Evolutionary conservation across 441 rosid genomes (phyloP), one percentile per base, ranked within the genome.

Genomic region (Adansonia gregorii): DNA sequence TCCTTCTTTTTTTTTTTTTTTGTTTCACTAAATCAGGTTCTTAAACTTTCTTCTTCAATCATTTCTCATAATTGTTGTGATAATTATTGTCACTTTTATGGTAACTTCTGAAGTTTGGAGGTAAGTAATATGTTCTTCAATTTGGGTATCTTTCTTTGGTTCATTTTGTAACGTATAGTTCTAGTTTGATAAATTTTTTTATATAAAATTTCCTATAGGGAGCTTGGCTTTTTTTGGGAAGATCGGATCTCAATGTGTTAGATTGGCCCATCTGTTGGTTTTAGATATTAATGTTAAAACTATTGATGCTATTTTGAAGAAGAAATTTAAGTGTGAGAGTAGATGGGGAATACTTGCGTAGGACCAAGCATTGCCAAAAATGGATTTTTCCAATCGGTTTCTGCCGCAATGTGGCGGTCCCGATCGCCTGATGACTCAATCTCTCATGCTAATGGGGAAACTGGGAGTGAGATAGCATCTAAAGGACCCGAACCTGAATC

Each of bases 341-440:
- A 48, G 74, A 91, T 91, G 95, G 95, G 93, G 56, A 91, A 91
- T 83, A 88, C 86, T 74, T 91, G 93, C 78, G 88, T 89, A 39
- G 95, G 95, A 80, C 95, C 93, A 67, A 85, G 80, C 78, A 63
- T 88, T 67, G 72, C 91, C 73, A 87, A 86, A 74, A 91, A 91
- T 84, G 86, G 88, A 43, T 86, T 91, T 80, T 81, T 91, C 71
- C 95, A 91, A 82, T 83, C 93, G 39, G 89, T 91, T 79, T 84
- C 95, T 0, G 90, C 92, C 51, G 91, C 89, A 63, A 69, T 91
- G 84, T 91, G 95, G 95, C 78, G 90, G 68, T 75, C 90, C 14
- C 82, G 88, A 78, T 58, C 78, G 19, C 87, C 88, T 1, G 90
- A 80, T 75, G 93, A 83, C 55, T 81, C 90, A 0, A 83, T 85